Evolutionary conservation across 495 filamentous ascomycete species (phyloP), one percentile per base, ranked within the genome.

Genomic region (Xylaria telfairii): DNA sequence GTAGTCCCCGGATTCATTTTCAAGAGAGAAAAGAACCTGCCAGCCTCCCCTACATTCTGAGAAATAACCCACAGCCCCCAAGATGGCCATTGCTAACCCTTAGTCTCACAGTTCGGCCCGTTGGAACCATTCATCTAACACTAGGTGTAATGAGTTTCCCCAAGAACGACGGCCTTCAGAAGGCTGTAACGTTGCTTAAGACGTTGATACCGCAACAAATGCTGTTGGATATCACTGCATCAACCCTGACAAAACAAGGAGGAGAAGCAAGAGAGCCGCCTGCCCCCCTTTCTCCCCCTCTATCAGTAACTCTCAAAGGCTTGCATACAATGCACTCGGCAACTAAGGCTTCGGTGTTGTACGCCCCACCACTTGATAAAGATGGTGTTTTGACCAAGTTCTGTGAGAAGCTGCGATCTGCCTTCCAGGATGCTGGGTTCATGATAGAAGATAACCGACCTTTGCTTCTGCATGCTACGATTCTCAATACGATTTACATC

Each of bases 401-500:
- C 75, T 91, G 92, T 59, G 81, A 88, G 62, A 78, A 75, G 49
- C 80, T 97, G 3, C 83, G 86, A 53, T 81, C 85, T 0, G 77
- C 73, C 4, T 97, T 97, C 74, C 80, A 81, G 4, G 80, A 89
- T 6, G 87, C 87, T 2, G 91, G 86, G 1, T 83, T 95, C 21
- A 75, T 97, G 72, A 75, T 82, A 1, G 79, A 73, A 2, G 92
- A 95, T 26, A 77, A 75, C 1, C 81, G 94, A 41, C 87, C 88
- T n/a, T 78, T 98, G 60, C 85, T 92, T 24, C 76, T 97, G 61
- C 95, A 97, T 77, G 93, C 92, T 19, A 97, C 95, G 4, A 83
- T 98, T 5, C 80, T 96, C 26, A 97, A 98, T 79, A 97, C 94
- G 9, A 88, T 94, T 39, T 97, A 97, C 77, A 88, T 91, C 42